phyloP scores from a whole-genome alignment of 139 green algal species.

The Raphidocelis subcapitata region DNA sequence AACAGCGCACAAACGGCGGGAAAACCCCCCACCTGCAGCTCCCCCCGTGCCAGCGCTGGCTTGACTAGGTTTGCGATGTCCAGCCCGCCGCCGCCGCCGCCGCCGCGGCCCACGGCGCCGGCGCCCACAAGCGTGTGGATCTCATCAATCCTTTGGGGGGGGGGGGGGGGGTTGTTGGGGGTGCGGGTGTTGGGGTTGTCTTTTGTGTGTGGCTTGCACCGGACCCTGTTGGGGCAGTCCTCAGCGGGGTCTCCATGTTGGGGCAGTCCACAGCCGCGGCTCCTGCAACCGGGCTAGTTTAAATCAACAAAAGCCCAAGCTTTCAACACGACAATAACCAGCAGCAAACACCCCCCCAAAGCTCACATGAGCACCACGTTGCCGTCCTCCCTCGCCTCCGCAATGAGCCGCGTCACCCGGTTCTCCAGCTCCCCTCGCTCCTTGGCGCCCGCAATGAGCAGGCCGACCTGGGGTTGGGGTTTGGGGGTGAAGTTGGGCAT shows the following conservation, averaged over 20 bases:
- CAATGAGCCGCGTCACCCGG: slow-evolving; percentile 87
- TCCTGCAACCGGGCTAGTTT: too few species aligned
- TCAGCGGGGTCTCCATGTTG: too few species aligned
- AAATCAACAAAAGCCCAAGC: too few species aligned
- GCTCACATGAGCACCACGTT: slow-evolving; percentile 92
- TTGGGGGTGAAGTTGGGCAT: too few species aligned
- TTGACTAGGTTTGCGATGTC: slow-evolving; percentile 98
- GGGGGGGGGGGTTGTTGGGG: too few species aligned
- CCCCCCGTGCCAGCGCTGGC: slow-evolving; percentile 80
- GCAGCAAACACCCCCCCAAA: too few species aligned
- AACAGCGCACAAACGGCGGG: too few species aligned
- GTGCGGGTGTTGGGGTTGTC: neutral
- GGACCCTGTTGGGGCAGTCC: too few species aligned
- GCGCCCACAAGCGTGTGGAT: slow-evolving; percentile 95
- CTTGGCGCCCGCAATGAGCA: slow-evolving; percentile 91
- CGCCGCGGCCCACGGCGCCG: slow-evolving; percentile 59
- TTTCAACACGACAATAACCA: too few species aligned
- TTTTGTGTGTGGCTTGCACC: neutral
- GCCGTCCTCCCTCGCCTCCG: slow-evolving; percentile 64
- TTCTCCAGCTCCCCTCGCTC: slow-evolving; percentile 97
- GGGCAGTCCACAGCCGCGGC: too few species aligned
- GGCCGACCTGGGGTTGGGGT: slow-evolving; percentile 7
- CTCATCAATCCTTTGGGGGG: slow-evolving; percentile 53
- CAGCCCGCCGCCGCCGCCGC: slow-evolving; percentile 74
- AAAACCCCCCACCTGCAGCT: slow-evolving; percentile 62